A percentile compares a stretch with the other conserved stretches of the same genome.
Conservation (phyloP, 1,284 basidiomycete genomes). For the Fomitopsis pinicola region DNA sequence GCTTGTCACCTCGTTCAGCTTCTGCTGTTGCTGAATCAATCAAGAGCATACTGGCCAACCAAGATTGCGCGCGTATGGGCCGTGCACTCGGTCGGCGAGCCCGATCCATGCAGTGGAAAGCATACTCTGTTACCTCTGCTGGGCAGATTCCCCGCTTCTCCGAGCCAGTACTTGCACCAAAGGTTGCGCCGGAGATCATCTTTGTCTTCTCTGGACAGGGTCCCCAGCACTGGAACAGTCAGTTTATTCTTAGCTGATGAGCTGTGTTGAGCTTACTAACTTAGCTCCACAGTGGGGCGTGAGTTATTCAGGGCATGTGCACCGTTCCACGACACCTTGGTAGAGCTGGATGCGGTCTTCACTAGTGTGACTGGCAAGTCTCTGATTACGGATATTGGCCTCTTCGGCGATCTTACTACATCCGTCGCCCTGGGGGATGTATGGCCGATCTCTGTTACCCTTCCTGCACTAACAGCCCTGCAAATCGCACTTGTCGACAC, state of each 20-base stretch:
- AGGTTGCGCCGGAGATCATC: conserved; percentile 26
- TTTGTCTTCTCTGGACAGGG: conserved; percentile 15
- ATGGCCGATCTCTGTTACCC: conserved; percentile 29
- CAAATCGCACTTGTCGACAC: conserved; percentile 42
- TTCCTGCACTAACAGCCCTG: conserved; percentile 36
- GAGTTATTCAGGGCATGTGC: conserved; percentile 31
- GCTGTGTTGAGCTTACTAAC: conserved; percentile 2
- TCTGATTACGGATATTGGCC: conserved; percentile 28
- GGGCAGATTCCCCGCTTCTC: conserved; percentile 12
- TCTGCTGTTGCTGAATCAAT: conserved; percentile 6
- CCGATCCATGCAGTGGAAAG: conserved; percentile 32
- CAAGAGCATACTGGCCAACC: conserved; percentile 26
- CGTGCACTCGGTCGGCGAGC: conserved; percentile 22
- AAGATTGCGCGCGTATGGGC: conserved; percentile 4
- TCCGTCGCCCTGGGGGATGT: conserved; percentile 23
- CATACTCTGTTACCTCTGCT: conserved; percentile 12
- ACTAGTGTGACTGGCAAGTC: conserved; percentile 29
- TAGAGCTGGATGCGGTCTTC: conserved; percentile 32
- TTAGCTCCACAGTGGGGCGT: conserved; percentile 31
- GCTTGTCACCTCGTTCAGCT: conserved; percentile 29
- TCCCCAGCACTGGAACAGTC: conserved; percentile 7
- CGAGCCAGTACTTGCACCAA: conserved; percentile 24
- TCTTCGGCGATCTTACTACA: conserved; percentile 20
- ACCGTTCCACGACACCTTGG: conserved; percentile 33
- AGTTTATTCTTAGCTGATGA: not conserved